Base-by-base conservation (phyloP, 805 yeast species). In the Starmerella lactis-condensi region DNA sequence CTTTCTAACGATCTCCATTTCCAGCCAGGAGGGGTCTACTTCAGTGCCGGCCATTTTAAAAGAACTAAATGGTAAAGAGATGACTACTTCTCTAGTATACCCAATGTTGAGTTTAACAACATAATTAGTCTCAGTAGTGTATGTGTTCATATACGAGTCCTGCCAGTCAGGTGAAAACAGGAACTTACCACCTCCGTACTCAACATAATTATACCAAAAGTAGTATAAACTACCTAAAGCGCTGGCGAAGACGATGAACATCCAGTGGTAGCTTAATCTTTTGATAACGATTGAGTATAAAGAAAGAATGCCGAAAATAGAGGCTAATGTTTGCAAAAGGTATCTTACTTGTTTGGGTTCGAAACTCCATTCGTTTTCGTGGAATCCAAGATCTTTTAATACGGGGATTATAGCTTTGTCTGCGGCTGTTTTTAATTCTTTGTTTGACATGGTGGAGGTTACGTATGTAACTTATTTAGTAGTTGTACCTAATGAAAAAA, bases 121-220 rank as follows among this genome's bases (percentile, higher is more conserved):
- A 21, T 32, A 38, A 24, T 37, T 38, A 4, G 43, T 38, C 25
- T 12, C n/a, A 17, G 41, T 37, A 24, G 22, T 11, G 6, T 20
- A 10, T 15, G 39, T 27, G 12, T 21, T 17, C 16, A 34, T 29
- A 16, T 23, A 38, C 28, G 43, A 23, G 32, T 39, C 43, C 10
- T 31, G 26, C 41, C 41, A 39, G 27, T 39, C 39, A 15, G 39
- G 43, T 22, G 42, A 34, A 30, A 39, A 39, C 5, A 39, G 11
- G 29, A 31, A 28, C 17, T 12, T 3, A 6, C 42, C 43, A 18
- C 43, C 41, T 13, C 42, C 43, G 28, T 34, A 33, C 34, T 39
- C 43, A 8, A 38, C 34, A 14, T 21, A 12, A 12, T 15, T 12
- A 36, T 38, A 39, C 43, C 43, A 39, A 30, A 28, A 35, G 21